Conservation (phyloP, 306 rosid species). For the Mimosa bimucronata region DNA sequence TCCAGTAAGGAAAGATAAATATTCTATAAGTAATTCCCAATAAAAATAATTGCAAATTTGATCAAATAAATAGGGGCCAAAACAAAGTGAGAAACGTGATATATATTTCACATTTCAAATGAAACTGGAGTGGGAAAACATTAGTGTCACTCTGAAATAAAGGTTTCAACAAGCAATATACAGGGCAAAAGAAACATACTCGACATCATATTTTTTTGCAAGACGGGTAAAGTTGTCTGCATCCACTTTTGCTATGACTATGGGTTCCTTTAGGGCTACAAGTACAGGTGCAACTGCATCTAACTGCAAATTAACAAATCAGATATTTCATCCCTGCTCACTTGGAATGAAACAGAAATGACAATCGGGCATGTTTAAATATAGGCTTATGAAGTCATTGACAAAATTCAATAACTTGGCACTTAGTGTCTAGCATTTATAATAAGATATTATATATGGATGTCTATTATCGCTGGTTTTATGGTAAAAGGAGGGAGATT, state of each 20-base stretch:
- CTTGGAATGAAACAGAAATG: no score
- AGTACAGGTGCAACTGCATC: conserved; percentile 69
- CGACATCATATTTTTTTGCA: conserved; percentile 55
- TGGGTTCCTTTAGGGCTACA: conserved; percentile 56
- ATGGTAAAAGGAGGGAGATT: no score
- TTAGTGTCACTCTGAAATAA: neutral
- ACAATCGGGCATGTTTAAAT: no score
- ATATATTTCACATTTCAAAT: neutral
- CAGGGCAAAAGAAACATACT: conserved; percentile 44
- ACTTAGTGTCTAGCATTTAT: no score
- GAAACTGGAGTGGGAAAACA: neutral
- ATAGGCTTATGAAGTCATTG: no score
- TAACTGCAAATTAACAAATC: no score
- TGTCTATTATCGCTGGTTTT: no score
- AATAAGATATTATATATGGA: no score
- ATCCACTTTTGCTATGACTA: conserved; percentile 65
- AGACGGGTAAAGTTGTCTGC: conserved; percentile 64
- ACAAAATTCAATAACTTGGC: no score
- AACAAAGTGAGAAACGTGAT: neutral
- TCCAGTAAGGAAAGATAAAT: neutral
- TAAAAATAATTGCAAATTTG: neutral
- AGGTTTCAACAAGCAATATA: conserved; percentile 6
- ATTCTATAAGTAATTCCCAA: neutral
- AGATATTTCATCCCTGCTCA: no score
- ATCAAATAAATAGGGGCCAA: neutral